These are phyloP conservation scores for Tagetes erecta DNA, from an alignment of 129 eudicot species.

Conservation along the genomic window DNA sequence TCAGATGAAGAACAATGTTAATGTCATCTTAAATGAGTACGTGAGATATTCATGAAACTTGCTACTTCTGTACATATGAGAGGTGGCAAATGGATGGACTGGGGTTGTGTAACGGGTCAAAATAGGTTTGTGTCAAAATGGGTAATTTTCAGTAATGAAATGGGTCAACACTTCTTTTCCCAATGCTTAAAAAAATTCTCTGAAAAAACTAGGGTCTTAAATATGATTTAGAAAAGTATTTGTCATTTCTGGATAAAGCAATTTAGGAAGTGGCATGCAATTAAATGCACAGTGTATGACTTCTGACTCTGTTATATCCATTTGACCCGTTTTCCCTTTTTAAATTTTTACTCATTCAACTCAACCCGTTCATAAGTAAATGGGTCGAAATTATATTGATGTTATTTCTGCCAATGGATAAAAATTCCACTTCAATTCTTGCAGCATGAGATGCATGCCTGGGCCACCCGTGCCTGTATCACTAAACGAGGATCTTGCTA, in stretches of 20 bases:
- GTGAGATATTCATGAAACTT: slow-evolving; percentile 27
- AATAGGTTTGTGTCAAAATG: not conserved
- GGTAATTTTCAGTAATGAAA: not conserved
- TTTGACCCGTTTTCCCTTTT: not conserved
- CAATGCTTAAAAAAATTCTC: not conserved
- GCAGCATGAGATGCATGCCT: slow-evolving; percentile 80
- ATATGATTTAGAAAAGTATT: not conserved
- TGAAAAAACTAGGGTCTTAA: not conserved
- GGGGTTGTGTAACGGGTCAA: not conserved
- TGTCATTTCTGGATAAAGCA: not conserved
- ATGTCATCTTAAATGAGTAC: slow-evolving; percentile 63
- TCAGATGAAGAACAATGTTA: slow-evolving; percentile 64
- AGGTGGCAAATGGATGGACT: not conserved
- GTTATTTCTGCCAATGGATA: not conserved
- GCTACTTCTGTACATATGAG: not conserved
- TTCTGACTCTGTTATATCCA: not conserved
- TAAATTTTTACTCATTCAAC: not conserved
- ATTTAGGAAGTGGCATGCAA: not conserved
- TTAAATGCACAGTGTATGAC: not conserved
- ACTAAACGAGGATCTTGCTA: slow-evolving; percentile 68
- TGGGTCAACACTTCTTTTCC: not conserved
- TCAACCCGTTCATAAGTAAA: not conserved
- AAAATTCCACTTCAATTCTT: slow-evolving; percentile 11
- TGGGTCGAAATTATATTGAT: not conserved
- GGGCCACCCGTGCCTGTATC: slow-evolving; percentile 76